A percentile compares a stretch with the other conserved stretches of the same genome.
Evolutionary conservation across 1,139 yeast species (phyloP).

Genomic region (Wickerhamomyces sp.): DNA sequence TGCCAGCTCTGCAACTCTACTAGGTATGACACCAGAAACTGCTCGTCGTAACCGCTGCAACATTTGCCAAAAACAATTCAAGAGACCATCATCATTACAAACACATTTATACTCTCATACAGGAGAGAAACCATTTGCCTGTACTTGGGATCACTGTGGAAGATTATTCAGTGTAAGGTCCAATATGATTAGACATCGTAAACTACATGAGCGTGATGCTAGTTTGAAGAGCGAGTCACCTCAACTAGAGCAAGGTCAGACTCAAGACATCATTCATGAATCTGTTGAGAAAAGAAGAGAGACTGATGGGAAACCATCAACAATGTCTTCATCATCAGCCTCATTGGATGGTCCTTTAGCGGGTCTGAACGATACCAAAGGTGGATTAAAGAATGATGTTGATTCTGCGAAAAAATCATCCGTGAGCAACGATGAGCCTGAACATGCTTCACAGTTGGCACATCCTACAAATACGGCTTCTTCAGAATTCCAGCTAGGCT

Average conservation of each 20-base stretch:
- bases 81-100: slow-evolving; percentile 74
- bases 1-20: slow-evolving; percentile 4
- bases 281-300: neutral
- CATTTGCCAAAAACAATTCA: slow-evolving; percentile 72
- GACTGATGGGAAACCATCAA: no score
- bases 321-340: no score
- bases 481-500: slow-evolving; percentile 6
- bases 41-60: slow-evolving; percentile 40
- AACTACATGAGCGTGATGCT: slow-evolving; percentile 48
- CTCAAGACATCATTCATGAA: neutral
- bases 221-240: slow-evolving; percentile 6
- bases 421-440: neutral
- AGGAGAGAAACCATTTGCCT: slow-evolving; percentile 75
- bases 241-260: neutral
- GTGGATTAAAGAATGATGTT: neutral
- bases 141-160: slow-evolving; percentile 65
- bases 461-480: slow-evolving; percentile 2
- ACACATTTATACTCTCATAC: slow-evolving; percentile 84
- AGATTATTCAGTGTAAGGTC: slow-evolving; percentile 73
- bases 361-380: neutral
- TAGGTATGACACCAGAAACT: slow-evolving; percentile 27
- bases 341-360: neutral
- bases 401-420: neutral
- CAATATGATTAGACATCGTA: slow-evolving; percentile 75
- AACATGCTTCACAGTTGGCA: slow-evolving; percentile 1